phyloP scores from a whole-genome alignment of 257 asterid species.

The Capsicum baccatum region DNA sequence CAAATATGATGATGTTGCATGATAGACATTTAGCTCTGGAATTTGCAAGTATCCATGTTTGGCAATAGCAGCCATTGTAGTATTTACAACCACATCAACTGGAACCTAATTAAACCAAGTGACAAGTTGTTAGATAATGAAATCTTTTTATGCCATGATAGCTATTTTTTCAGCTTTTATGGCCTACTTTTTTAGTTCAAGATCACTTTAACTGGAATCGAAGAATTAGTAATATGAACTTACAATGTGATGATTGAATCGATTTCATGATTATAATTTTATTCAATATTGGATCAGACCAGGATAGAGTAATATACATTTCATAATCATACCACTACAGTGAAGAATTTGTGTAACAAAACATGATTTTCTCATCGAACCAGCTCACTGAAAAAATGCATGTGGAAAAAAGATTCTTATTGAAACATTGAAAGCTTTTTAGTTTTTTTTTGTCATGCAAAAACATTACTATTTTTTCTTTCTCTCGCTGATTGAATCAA shows the following conservation, averaged over 20 bases:
- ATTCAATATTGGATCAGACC: background rate
- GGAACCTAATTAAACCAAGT: slow-evolving; percentile 40
- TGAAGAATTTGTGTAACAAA: no score
- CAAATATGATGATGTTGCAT: background rate
- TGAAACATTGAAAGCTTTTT: no score
- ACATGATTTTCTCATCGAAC: no score
- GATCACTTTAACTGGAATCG: background rate
- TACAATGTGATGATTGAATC: background rate
- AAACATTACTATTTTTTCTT: no score
- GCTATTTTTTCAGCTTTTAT: no score
- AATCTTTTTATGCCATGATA: no score
- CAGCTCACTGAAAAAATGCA: no score
- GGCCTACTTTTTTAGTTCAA: background rate
- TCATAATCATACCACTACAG: background rate
- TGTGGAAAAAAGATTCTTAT: no score
- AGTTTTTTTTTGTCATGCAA: no score
- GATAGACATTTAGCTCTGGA: background rate
- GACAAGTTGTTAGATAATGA: background rate
- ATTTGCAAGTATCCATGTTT: slow-evolving; percentile 35
- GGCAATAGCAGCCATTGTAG: slow-evolving; percentile 47
- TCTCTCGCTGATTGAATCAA: no score
- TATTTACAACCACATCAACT: slow-evolving; percentile 47
- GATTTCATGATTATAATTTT: background rate
- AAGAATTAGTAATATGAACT: background rate
- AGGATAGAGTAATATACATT: background rate